Conservation (phyloP, 352 stramenopile genomes). For the Pythium biforme region DNA sequence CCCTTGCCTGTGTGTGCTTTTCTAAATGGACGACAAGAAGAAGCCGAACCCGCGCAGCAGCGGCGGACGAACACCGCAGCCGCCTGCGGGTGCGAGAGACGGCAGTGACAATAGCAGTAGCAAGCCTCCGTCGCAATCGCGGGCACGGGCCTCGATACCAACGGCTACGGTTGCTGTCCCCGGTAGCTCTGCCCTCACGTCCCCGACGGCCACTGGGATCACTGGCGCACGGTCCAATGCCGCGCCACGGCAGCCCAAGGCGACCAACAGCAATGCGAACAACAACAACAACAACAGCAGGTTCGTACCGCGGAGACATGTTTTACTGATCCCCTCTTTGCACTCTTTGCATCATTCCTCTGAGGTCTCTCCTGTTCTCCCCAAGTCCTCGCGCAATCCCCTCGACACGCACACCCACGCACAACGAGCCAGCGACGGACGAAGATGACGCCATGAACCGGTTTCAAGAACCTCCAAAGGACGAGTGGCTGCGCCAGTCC, state of each 20-base stretch:
- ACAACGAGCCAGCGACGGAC: slow-evolving; percentile 14
- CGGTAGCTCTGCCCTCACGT: neutral
- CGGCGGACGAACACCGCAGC: slow-evolving; percentile 15
- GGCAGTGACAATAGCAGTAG: neutral
- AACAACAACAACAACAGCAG: slow-evolving; percentile 12
- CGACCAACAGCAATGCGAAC: slow-evolving; percentile 1
- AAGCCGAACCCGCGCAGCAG: neutral
- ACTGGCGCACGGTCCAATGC: neutral
- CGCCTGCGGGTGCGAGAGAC: slow-evolving; percentile 2
- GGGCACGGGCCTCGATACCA: slow-evolving; percentile 11
- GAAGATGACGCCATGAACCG: slow-evolving; percentile 20
- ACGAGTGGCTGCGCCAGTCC: slow-evolving; percentile 24
- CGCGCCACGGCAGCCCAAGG: neutral
- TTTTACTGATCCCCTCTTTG: no score
- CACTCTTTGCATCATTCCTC: no score
- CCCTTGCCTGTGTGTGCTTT: no score
- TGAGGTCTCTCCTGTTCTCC: no score
- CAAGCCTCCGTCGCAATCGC: neutral
- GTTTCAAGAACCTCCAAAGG: neutral
- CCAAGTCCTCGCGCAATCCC: neutral
- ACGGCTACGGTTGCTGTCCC: neutral
- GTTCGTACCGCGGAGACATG: neutral
- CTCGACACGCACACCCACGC: neutral
- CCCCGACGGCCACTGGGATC: neutral
- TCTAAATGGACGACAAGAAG: slow-evolving; percentile 9